Base-by-base conservation (phyloP, 306 rosid species). In the Lathyrus oleraceus region DNA sequence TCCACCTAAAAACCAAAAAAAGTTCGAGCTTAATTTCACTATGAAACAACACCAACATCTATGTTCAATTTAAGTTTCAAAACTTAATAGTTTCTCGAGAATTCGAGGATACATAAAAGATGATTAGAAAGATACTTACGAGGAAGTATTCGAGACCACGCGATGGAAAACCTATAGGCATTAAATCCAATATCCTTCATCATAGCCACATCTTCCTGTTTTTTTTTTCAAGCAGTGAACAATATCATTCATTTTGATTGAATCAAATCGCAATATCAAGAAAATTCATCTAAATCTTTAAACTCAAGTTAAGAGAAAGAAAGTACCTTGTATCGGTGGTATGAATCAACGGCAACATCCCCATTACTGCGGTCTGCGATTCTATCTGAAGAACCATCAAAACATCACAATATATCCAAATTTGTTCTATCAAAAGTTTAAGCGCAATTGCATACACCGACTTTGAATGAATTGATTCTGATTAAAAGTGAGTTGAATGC, bases 131-230 rank as follows among this genome's bases (percentile, higher is more conserved):
- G 68, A 62, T 79, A 76, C 87, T 85, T 57, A 88, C 94, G 71
- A 1, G 94, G 94, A 47, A 88, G 73, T 71, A 88, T 3, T 67
- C 94, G 80, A 49, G 88, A 51, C 94, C 94, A 85, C 15, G 94
- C 76, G 54, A 88, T 82, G 19, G 94, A 85, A 65, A 88, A 81
- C 69, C 90, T 79, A 78, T 81, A 85, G 20, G 87, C 79, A 60
- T 83, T 70, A 30, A 84, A 78, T 28, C 90, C 90, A 47, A 88
- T 73, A 51, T 79, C 88, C 83, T 84, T 88, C 84, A 85, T 75
- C 61, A 88, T n/a, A 10, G 69, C 56, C 25, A 88, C 81, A 49
- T 88, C 94, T 61, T 61, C 88, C 94, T 88, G 65, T 65, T 36
- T 10, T 49, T 9, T 44, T 58, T 69, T 32, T 32, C 16, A 12